A percentile compares a stretch with the other conserved stretches of the same genome.
Evolutionary conservation across 805 yeast species (phyloP).

Genomic region (Cyberlindnera amylophila): DNA sequence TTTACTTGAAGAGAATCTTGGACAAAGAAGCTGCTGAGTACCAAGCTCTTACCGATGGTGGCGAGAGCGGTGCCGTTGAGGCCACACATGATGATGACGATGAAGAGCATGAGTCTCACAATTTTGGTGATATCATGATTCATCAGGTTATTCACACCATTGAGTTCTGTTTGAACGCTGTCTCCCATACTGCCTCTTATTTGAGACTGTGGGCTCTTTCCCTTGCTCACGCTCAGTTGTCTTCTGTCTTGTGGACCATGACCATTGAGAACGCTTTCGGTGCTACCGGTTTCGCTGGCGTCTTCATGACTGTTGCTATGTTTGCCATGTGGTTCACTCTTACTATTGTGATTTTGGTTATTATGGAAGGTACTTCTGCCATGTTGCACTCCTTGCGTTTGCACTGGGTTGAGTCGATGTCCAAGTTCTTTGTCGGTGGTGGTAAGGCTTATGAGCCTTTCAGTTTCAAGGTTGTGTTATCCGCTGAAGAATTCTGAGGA

Average conservation of each 20-base stretch:
- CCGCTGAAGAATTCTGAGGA: constrained; percentile 2
- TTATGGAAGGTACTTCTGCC: constrained; percentile 99
- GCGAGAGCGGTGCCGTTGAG: constrained; percentile 13
- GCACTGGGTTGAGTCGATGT: constrained; percentile 99
- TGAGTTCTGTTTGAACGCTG: constrained; percentile 95
- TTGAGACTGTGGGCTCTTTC: constrained; percentile 96
- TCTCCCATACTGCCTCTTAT: constrained; percentile 97
- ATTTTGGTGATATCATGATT: constrained; percentile 91
- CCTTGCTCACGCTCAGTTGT: constrained; percentile 93
- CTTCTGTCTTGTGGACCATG: constrained; percentile 95
- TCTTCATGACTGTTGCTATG: constrained; percentile 67
- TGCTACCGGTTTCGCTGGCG: constrained; percentile 50
- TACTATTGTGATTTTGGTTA: constrained; percentile 85
- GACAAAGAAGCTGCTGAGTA: constrained; percentile 31
- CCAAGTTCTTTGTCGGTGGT: constrained; percentile 96
- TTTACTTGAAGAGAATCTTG: constrained; percentile 49
- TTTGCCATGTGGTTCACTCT: constrained; percentile 94
- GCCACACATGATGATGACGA: constrained; percentile 10
- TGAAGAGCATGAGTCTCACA: constrained; percentile 42
- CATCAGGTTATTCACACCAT: constrained; percentile 97
- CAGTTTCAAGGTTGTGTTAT: constrained; percentile 43
- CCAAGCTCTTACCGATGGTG: constrained; percentile 32
- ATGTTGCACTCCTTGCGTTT: constrained; percentile 98
- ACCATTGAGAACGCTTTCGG: constrained; percentile 80
- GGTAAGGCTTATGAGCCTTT: constrained; percentile 92